phyloP scores from a whole-genome alignment of 768 basidiomycete species.

The Phlebiopsis gigantea region DNA sequence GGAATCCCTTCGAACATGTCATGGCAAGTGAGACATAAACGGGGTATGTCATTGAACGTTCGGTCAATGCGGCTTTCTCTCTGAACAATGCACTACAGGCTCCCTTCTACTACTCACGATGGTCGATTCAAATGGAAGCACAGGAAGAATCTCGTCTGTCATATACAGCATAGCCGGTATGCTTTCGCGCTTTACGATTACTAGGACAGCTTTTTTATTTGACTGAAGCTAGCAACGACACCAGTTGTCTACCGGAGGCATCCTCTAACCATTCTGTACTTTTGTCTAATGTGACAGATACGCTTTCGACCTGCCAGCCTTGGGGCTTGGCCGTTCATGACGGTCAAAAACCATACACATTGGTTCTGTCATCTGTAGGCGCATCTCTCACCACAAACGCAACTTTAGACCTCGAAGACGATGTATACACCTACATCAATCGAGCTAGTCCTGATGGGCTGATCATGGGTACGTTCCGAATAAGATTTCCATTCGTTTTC shows the following conservation, averaged over 20 bases:
- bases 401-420: slow-evolving; percentile 31
- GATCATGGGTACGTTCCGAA: slow-evolving; percentile 34
- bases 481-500: not conserved
- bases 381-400: slow-evolving; percentile 37
- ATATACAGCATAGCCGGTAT: slow-evolving; percentile 1
- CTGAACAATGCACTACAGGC: slow-evolving; percentile 27
- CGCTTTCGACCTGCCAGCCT: slow-evolving; percentile 37
- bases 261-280: slow-evolving; percentile 23
- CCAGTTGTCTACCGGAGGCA: slow-evolving; percentile 17
- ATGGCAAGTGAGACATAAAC: slow-evolving; percentile 34
- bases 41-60: slow-evolving; percentile 28
- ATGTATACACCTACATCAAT: slow-evolving; percentile 39
- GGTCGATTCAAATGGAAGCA: slow-evolving; percentile 37
- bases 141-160: slow-evolving; percentile 33
- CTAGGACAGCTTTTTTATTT: not conserved
- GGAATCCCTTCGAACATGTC: slow-evolving; percentile 25
- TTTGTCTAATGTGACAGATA: slow-evolving; percentile 33
- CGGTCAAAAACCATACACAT: slow-evolving; percentile 39
- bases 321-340: slow-evolving; percentile 42
- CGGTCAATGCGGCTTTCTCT: slow-evolving; percentile 21
- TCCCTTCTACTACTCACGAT: slow-evolving; percentile 38
- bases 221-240: slow-evolving; percentile 27
- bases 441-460: slow-evolving; percentile 31
- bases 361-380: slow-evolving; percentile 34
- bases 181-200: not conserved